These are phyloP conservation scores for Alternaria angustiovoidea DNA, from an alignment of 2,329 filamentous ascomycete species.

Conservation along the genomic window DNA sequence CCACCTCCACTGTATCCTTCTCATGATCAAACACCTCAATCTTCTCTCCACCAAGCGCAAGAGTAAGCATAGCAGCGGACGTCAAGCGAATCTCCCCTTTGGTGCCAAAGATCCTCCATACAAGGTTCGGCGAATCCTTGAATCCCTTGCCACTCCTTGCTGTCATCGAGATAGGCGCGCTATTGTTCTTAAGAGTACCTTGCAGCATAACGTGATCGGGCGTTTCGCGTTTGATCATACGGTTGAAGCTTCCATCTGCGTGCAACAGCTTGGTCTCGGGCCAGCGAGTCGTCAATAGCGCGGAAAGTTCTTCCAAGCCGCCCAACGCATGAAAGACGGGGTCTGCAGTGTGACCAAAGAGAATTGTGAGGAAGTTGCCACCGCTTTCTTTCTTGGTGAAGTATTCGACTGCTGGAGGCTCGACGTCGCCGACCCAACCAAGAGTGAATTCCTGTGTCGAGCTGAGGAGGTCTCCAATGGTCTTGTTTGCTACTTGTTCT, in stretches of 20 bases:
- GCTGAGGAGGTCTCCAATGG: background rate
- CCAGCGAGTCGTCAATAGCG: background rate
- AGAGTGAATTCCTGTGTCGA: background rate
- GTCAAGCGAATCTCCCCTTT: background rate
- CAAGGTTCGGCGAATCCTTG: background rate
- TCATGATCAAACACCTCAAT: constrained; percentile 57
- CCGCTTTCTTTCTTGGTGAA: background rate
- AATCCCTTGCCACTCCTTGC: background rate
- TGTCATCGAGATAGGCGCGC: background rate
- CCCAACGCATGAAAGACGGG: background rate
- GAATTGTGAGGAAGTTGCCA: background rate
- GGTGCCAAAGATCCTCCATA: background rate
- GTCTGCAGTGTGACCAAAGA: background rate
- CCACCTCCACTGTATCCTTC: constrained; percentile 54
- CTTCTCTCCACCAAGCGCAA: constrained; percentile 50
- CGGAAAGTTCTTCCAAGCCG: background rate
- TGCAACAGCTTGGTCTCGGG: background rate
- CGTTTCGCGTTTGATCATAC: background rate
- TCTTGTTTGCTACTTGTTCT: background rate
- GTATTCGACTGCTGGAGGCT: background rate
- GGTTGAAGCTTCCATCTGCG: background rate
- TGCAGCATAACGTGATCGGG: background rate
- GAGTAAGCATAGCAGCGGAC: constrained; percentile 18
- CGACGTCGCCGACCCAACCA: background rate
- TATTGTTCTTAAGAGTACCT: background rate